Percentiles rank a stretch among this genome's conserved stretches.
phyloP scores from a whole-genome alignment of 495 filamentous ascomycete species.

The Jackrogersella multiformis region DNA sequence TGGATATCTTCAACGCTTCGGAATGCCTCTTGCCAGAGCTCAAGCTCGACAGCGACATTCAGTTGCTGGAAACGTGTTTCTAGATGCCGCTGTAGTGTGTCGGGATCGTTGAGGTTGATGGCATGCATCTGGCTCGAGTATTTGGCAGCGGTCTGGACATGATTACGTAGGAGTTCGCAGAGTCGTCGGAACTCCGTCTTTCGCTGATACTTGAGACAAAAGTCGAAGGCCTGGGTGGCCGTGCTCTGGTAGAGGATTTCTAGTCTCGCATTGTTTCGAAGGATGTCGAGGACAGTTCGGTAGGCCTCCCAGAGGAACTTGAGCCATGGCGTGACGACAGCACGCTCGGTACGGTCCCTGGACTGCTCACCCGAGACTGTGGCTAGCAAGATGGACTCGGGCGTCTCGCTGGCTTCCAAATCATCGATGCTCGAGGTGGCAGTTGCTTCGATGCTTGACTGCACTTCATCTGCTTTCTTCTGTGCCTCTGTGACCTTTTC shows the following conservation, averaged over 20 bases:
- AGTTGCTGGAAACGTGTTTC: slow-evolving; percentile 98
- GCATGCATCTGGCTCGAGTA: slow-evolving; percentile 99
- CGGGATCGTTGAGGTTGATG: slow-evolving; percentile 97
- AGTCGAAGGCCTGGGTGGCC: slow-evolving; percentile 96
- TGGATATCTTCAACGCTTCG: slow-evolving; percentile 98
- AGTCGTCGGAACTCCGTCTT: slow-evolving; percentile 99
- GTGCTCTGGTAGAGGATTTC: slow-evolving; percentile 99
- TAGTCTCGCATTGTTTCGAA: slow-evolving; percentile 97
- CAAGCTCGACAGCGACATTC: slow-evolving; percentile 96
- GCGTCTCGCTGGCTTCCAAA: slow-evolving; percentile 95
- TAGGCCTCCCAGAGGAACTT: slow-evolving; percentile 99
- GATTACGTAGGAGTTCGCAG: slow-evolving; percentile 96
- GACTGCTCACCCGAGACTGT: slow-evolving; percentile 98
- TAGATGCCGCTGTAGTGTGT: slow-evolving; percentile 94
- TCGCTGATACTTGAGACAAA: slow-evolving; percentile 96
- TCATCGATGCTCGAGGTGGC: slow-evolving; percentile 78
- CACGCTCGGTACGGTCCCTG: slow-evolving; percentile 93
- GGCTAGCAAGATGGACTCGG: slow-evolving; percentile 95
- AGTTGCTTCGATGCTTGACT: slow-evolving; percentile 84
- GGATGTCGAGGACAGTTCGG: slow-evolving; percentile 95
- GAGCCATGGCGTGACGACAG: slow-evolving; percentile 97
- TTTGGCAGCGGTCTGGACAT: slow-evolving; percentile 99
- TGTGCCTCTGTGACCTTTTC: slow-evolving; percentile 96
- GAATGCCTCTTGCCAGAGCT: slow-evolving; percentile 99
- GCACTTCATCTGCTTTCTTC: slow-evolving; percentile 92